Evolutionary conservation across 2,329 filamentous ascomycete genomes (phyloP).

Genomic region (Ophiostoma sp.): DNA sequence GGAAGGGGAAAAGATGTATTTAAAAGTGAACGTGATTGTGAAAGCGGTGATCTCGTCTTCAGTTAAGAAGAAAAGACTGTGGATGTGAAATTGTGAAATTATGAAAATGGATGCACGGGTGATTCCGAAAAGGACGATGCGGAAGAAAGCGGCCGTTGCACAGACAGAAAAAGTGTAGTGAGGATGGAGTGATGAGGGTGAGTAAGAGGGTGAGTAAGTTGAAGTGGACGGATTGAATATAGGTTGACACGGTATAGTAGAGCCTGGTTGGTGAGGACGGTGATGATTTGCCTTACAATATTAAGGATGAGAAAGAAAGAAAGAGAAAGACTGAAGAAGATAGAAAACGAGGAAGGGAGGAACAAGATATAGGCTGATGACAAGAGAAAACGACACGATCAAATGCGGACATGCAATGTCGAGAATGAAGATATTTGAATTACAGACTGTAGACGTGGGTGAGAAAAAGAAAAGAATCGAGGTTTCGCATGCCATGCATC

Average conservation of each 20-base stretch:
- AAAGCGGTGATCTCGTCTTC: background rate
- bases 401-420: background rate
- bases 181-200: background rate
- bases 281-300: background rate
- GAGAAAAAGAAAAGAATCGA: background rate
- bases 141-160: conserved; percentile 5
- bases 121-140: conserved; percentile 6
- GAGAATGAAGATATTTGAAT: background rate
- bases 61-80: background rate
- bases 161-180: background rate
- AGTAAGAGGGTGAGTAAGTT: background rate
- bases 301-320: background rate
- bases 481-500: conserved; percentile 7
- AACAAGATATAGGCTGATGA: conserved; percentile 2
- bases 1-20: background rate
- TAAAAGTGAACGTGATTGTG: background rate
- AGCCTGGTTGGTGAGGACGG: background rate
- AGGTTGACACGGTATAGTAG: background rate
- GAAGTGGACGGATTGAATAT: background rate
- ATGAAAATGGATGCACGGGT: background rate
- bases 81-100: background rate
- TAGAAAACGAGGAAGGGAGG: background rate
- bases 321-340: background rate
- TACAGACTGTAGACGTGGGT: background rate
- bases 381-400: background rate